These are phyloP conservation scores for Aspergillus tanneri DNA, from an alignment of 2,329 filamentous ascomycete genomes.

Conservation along the genomic window DNA sequence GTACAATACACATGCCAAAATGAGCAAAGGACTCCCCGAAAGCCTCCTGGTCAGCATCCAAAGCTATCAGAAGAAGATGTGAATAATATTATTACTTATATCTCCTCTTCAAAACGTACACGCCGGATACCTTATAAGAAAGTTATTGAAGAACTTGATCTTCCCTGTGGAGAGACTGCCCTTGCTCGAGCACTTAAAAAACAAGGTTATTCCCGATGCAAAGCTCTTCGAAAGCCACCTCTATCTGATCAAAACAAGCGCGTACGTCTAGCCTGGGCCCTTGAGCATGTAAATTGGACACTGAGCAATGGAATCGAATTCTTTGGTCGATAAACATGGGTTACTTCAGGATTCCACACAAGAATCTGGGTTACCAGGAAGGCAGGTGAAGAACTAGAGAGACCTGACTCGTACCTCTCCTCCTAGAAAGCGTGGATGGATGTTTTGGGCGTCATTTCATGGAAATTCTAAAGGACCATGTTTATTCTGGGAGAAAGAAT, in stretches of 20 bases:
- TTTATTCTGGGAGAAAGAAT: conserved; percentile 10
- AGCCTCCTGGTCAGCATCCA: conserved; percentile 7
- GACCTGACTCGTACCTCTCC: conserved; percentile 3
- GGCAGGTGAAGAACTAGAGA: conserved; percentile 13
- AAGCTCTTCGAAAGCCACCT: conserved; percentile 14
- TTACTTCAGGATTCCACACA: conserved; percentile 14
- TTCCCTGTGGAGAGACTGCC: conserved; percentile 3
- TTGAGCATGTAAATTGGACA: conserved; percentile 12
- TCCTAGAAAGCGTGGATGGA: conserved; percentile 6
- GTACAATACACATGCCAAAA: conserved; percentile 21
- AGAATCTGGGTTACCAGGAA: conserved; percentile 12
- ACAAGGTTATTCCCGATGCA: conserved; percentile 15
- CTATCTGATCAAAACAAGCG: conserved; percentile 10
- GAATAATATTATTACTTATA: conserved; percentile 19
- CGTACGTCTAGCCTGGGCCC: conserved; percentile 10
- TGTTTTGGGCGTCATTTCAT: conserved; percentile 9
- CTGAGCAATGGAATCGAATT: conserved; percentile 9
- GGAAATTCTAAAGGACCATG: background rate
- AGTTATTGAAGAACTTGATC: conserved; percentile 15
- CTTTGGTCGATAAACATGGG: conserved; percentile 12
- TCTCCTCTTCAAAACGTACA: conserved; percentile 15
- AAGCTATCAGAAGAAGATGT: conserved; percentile 17
- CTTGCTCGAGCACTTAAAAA: conserved; percentile 14
- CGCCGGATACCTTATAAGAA: conserved; percentile 15
- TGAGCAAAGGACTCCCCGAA: conserved; percentile 12